Evolutionary conservation across 768 basidiomycete species (phyloP), one percentile per base, ranked within the genome.

Genomic region (Kwoniella sp.): DNA sequence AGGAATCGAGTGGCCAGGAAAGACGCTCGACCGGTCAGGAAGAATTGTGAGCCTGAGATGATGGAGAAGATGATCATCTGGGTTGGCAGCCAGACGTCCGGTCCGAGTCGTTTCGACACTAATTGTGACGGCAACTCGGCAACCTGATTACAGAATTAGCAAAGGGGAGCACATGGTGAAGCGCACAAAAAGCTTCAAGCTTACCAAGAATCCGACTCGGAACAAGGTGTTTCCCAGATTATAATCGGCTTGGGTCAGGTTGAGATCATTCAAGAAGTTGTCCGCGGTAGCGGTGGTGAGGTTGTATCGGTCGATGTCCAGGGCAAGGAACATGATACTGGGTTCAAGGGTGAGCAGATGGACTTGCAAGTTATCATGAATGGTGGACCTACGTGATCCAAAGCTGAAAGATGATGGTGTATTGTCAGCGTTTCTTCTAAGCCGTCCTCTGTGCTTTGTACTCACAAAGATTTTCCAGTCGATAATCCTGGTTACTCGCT

Each of bases 101-200:
- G 87, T 0, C 88, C 88, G n/a, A 89, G 79, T 7, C 65, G 83
- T 74, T 90, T 89, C 31, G 87, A 88, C 26, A 90, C 74, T 17
- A 89, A 80, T 72, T 89, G 88, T 0, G 87, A 88, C 0, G 88
- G 88, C 20, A 89, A 81, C 74, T 89, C 88, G 78, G 87, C 86
- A 61, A 77, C 41, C 62, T 63, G 41, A 37, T 7, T 5, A 37
- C 34, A 31, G n/a, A 20, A 30, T 15, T 12, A 52, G 34, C 47
- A n/a, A 48, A 4, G 47, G 47, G 38, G 38, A n/a, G n/a, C n/a
- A n/a, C n/a, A n/a, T n/a, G n/a, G n/a, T n/a, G n/a, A n/a, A n/a
- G n/a, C n/a, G n/a, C n/a, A n/a, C n/a, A n/a, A n/a, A 38, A 9
- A 7, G 45, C n/a, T 4, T 15, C 3, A 3, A 7, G 55, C 62